phyloP scores from a whole-genome alignment of 2,329 filamentous ascomycete species.

The Macroventuria anomochaeta region DNA sequence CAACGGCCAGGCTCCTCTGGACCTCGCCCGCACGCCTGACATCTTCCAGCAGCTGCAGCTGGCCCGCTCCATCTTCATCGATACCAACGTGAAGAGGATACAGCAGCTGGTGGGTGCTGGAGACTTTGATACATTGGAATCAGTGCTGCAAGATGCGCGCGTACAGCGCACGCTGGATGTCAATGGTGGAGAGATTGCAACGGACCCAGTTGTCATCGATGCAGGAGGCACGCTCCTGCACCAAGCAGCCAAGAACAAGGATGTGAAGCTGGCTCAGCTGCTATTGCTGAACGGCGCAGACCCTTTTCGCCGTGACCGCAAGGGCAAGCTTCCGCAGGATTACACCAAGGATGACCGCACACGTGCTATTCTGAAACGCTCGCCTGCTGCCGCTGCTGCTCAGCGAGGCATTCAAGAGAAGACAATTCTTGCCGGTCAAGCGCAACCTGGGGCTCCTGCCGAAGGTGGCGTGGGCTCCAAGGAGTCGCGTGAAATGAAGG shows the following conservation, averaged over 20 bases:
- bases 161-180: slow-evolving; percentile 89
- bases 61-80: slow-evolving; percentile 85
- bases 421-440: slow-evolving; percentile 82
- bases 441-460: slow-evolving; percentile 64
- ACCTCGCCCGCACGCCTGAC: slow-evolving; percentile 88
- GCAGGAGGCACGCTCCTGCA: slow-evolving; percentile 91
- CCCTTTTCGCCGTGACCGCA: slow-evolving; percentile 92
- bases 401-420: slow-evolving; percentile 97
- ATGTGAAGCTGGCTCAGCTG: slow-evolving; percentile 86
- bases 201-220: slow-evolving; percentile 77
- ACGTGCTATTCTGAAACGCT: slow-evolving; percentile 87
- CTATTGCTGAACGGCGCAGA: slow-evolving; percentile 93
- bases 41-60: slow-evolving; percentile 96
- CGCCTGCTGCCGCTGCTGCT: slow-evolving; percentile 90
- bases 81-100: slow-evolving; percentile 82
- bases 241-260: slow-evolving; percentile 87
- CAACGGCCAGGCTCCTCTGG: slow-evolving; percentile 82
- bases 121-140: slow-evolving; percentile 79
- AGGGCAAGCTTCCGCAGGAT: slow-evolving; percentile 93
- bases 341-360: slow-evolving; percentile 94
- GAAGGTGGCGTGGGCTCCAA: slow-evolving; percentile 71
- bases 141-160: slow-evolving; percentile 81
- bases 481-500: slow-evolving; percentile 95
- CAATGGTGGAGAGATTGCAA: slow-evolving; percentile 87
- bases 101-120: slow-evolving; percentile 76